Evolutionary conservation across 1,284 basidiomycete genomes (phyloP).

Genomic region (Ustilago sp.): DNA sequence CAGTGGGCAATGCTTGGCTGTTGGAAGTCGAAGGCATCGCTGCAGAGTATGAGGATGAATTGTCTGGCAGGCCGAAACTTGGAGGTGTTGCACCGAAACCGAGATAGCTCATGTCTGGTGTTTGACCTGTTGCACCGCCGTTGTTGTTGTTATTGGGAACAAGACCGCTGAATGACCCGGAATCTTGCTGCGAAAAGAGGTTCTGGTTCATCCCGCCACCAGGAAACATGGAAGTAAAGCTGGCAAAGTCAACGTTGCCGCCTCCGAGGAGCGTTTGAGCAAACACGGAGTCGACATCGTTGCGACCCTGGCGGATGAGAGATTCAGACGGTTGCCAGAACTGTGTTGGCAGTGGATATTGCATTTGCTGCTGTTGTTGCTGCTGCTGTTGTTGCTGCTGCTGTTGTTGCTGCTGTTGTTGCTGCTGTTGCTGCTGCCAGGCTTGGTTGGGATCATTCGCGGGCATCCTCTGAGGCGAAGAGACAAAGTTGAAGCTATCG

Average conservation of each 20-base stretch:
- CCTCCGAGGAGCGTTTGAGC: constrained; percentile 44
- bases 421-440: constrained; percentile 31
- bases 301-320: constrained; percentile 4
- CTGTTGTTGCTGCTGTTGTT: constrained; percentile 27
- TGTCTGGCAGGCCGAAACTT: background rate
- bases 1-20: background rate
- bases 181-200: constrained; percentile 13
- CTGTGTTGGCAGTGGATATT: constrained; percentile 19
- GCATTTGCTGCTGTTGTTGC: constrained; percentile 12
- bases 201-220: constrained; percentile 18
- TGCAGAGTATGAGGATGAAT: background rate
- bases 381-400: constrained; percentile 24
- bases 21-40: background rate
- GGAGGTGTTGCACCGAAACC: background rate
- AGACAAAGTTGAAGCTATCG: background rate
- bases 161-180: constrained; percentile 12
- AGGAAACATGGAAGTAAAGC: constrained; percentile 26
- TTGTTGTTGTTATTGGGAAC: background rate
- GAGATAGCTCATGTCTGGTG: background rate
- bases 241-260: constrained; percentile 19
- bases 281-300: constrained; percentile 36
- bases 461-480: constrained; percentile 13
- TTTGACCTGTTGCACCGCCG: background rate
- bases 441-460: background rate
- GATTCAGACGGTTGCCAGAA: constrained; percentile 26